phyloP scores from a whole-genome alignment of 2,329 filamentous ascomycete genomes.

The Arthrobotrys iridis region DNA sequence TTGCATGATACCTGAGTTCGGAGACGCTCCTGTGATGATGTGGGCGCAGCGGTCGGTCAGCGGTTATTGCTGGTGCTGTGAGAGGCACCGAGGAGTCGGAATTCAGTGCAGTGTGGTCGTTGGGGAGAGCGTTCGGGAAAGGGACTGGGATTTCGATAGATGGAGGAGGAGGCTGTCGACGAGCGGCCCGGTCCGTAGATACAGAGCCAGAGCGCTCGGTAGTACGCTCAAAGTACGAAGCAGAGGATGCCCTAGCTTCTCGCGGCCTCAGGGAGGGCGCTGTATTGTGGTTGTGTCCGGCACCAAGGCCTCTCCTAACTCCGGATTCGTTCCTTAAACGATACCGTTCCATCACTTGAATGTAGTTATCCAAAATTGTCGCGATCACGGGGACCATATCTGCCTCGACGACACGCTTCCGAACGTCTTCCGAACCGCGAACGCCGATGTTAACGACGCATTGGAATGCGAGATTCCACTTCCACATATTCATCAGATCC shows the following conservation, averaged over 20 bases:
- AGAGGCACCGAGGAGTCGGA: conserved; percentile 53
- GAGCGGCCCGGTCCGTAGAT: conserved; percentile 70
- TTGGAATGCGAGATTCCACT: conserved; percentile 99
- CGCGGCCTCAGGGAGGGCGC: conserved; percentile 60
- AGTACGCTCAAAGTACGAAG: conserved; percentile 61
- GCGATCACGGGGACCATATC: conserved; percentile 99
- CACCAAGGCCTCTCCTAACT: conserved; percentile 69
- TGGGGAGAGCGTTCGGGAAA: conserved; percentile 65
- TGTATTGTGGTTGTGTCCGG: conserved; percentile 60
- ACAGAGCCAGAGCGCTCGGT: conserved; percentile 65
- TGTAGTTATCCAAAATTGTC: conserved; percentile 97
- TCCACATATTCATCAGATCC: conserved; percentile 99
- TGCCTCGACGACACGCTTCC: conserved; percentile 94
- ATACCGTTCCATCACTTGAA: conserved; percentile 92
- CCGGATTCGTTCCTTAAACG: conserved; percentile 86
- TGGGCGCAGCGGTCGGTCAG: conserved; percentile 45
- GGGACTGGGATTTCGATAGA: conserved; percentile 79
- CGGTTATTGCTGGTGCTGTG: conserved; percentile 39
- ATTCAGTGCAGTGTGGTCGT: conserved; percentile 60
- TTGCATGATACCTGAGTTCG: conserved; percentile 63
- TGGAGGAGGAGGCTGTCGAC: conserved; percentile 83
- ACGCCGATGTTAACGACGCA: conserved; percentile 99
- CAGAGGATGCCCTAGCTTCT: conserved; percentile 60
- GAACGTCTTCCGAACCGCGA: conserved; percentile 89
- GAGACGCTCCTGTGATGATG: conserved; percentile 61